Base-by-base conservation (phyloP, 768 basidiomycete genomes). In the Pisolithus tinctorius region DNA sequence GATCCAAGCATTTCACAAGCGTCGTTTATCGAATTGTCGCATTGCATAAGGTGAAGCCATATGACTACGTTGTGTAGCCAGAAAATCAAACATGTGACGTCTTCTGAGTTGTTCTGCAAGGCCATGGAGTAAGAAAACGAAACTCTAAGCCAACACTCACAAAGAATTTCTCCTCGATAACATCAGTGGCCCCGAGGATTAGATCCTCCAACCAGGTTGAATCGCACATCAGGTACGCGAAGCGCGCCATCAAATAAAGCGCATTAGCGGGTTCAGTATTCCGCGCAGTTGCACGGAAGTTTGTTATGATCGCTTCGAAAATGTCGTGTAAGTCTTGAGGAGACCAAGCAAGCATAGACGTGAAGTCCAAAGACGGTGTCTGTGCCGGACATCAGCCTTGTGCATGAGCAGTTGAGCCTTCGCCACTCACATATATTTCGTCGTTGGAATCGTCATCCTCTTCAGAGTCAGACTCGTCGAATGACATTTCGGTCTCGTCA, bases 1-100 rank as follows among this genome's bases (percentile, higher is more conserved):
- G 91, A 83, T 16, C 87, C 89, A 41, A 94, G 71, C 67, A 88
- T 78, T 58, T 93, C 88, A 61, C 91, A 94, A 2, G 84, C 80
- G 52, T 82, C 81, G 52, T 79, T 83, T 58, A 92, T 83, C 16
- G 85, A 80, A 49, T 80, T 79, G 65, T 93, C 90, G 61, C 88
- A 92, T 51, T 86, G 82, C 71, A 99, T 76, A 45, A 98, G 80
- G 70, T 98, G 92, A 14, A 98, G 76, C 79, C 95, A 88, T 27
- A 93, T 69, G 9, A 89, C 91, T 17, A 83, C 79, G 66, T 99
- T 99, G 69, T 93, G 90, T 43, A 95, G 70, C 94, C 96, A 99
- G 68, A 97, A 98, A 31, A 93, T 78, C 25, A 95, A 76, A 62
- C 82, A 84, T 4, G 89, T 83, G 29, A 96, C 69, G 63, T 97